Evolutionary conservation across 148 eudicot species (phyloP).

Genomic region (Nepenthes mirabilis): DNA sequence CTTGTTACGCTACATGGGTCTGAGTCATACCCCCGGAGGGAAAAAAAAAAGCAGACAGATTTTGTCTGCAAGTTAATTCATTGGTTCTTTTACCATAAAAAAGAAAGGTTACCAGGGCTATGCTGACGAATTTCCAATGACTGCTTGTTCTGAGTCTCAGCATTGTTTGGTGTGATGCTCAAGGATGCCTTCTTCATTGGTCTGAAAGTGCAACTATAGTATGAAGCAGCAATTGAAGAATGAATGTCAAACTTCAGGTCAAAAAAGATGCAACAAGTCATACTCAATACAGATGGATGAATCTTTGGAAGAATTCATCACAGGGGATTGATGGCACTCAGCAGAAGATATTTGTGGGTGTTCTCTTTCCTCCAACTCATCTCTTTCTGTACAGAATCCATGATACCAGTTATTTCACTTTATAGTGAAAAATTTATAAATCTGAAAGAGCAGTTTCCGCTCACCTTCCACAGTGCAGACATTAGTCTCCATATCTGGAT

Average conservation of each 20-base stretch:
- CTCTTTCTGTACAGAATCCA: conserved; percentile 26
- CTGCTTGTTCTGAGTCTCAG: conserved; percentile 12
- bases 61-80: no score
- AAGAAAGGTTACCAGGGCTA: conserved; percentile 4
- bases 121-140: conserved; percentile 1
- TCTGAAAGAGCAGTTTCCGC: neutral
- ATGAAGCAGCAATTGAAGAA: neutral
- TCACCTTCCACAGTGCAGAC: conserved; percentile 16
- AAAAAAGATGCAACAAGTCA: conserved; percentile 2
- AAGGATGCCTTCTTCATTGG: conserved; percentile 18
- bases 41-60: no score
- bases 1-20: no score
- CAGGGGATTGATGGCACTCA: conserved; percentile 13
- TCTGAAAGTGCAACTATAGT: conserved; percentile 29
- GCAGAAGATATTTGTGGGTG: conserved; percentile 8
- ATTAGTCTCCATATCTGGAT: conserved; percentile 7
- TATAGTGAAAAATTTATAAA: neutral
- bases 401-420: neutral
- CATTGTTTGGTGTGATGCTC: conserved; percentile 5
- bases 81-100: neutral
- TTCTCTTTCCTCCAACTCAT: conserved; percentile 17
- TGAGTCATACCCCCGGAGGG: no score
- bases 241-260: neutral
- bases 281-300: conserved; percentile 25
- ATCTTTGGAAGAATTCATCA: conserved; percentile 18